Percentiles rank a stretch among this genome's conserved stretches.
These are phyloP conservation scores for Diaporthe longicolla DNA, from an alignment of 2,329 filamentous ascomycete species.

Conservation along the genomic window DNA sequence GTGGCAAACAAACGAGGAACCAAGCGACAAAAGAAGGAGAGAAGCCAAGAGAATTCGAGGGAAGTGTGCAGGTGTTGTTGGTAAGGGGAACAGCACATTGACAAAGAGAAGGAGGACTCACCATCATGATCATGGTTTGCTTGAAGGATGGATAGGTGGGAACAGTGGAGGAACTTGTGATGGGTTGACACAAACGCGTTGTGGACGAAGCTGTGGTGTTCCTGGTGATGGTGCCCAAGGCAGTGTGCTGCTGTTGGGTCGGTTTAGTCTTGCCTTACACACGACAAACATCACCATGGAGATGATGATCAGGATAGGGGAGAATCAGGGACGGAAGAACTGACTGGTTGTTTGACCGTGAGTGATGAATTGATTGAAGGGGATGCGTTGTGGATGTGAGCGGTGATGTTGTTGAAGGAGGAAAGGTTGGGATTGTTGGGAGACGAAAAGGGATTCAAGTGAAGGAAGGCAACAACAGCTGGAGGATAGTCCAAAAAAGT, in stretches of 20 bases:
- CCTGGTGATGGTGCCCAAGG: slow-evolving; percentile 7
- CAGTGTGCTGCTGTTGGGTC: neutral
- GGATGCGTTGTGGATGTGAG: neutral
- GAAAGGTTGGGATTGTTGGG: slow-evolving; percentile 6
- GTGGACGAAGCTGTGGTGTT: neutral
- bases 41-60: neutral
- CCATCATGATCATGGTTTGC: slow-evolving; percentile 17
- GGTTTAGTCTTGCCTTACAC: neutral
- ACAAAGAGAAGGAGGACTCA: neutral
- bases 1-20: too few species aligned
- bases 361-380: neutral
- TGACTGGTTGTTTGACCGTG: slow-evolving; percentile 9
- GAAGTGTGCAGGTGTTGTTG: neutral
- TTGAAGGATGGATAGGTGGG: neutral
- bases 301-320: neutral
- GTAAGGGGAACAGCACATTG: too few species aligned
- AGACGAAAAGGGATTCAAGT: neutral
- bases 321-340: neutral
- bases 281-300: neutral
- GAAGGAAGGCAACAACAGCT: neutral
- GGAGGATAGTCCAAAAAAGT: neutral
- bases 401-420: neutral
- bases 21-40: too few species aligned
- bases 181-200: neutral
- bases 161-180: neutral